Evolutionary conservation across 164 flowering plant genomes (phyloP).

Genomic region (Umbellularia californica): DNA sequence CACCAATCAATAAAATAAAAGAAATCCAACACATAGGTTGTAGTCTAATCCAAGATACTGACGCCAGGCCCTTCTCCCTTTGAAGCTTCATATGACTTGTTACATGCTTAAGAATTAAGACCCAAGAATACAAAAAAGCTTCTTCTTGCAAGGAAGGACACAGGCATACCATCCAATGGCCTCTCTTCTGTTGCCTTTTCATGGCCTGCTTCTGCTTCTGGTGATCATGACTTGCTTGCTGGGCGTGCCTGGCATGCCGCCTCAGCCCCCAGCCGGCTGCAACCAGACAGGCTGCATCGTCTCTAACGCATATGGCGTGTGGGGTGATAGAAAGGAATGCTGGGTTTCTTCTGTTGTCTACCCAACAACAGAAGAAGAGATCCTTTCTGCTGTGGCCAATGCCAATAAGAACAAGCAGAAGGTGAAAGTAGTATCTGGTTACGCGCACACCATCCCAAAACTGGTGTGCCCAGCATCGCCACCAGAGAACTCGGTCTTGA

Average conservation of each 20-base stretch:
- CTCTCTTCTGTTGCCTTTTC: not conserved
- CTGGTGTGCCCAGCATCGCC: conserved; percentile 52
- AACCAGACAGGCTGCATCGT: conserved; percentile 43
- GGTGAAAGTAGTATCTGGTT: conserved; percentile 51
- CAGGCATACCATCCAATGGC: not conserved
- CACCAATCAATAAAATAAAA: too few species aligned
- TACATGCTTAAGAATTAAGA: not conserved
- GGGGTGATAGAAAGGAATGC: conserved; percentile 70
- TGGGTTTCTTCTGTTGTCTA: conserved; percentile 32
- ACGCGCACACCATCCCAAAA: conserved; percentile 78
- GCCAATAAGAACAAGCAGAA: conserved; percentile 46
- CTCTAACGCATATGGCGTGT: conserved; percentile 62
- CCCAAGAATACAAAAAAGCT: not conserved
- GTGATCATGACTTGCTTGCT: not conserved
- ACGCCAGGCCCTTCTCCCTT: too few species aligned
- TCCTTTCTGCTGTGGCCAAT: conserved; percentile 48
- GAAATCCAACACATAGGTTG: too few species aligned
- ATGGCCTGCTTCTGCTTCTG: not conserved
- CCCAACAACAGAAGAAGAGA: conserved; percentile 72
- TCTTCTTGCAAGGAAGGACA: not conserved
- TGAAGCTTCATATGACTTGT: not conserved
- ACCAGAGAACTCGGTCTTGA: conserved; percentile 31
- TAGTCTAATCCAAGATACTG: too few species aligned
- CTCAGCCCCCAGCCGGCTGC: conserved; percentile 54
- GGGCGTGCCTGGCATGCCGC: conserved; percentile 40